These are phyloP conservation scores for Canna indica DNA, from an alignment of 176 grass and related monocot genomes.

Conservation along the genomic window DNA sequence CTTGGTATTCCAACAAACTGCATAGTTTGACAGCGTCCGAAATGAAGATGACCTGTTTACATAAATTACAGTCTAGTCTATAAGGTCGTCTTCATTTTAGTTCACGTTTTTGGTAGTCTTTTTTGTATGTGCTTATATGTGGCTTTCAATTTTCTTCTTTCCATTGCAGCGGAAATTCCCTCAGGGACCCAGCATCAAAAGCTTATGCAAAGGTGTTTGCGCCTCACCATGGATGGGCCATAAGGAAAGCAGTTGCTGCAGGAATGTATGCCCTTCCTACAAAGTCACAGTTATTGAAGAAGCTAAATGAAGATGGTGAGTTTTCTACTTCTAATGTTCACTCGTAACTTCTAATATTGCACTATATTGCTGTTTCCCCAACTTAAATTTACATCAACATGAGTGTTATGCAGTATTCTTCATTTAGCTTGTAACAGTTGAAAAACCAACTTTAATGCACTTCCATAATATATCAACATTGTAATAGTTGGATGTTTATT, in stretches of 20 bases:
- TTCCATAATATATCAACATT: too few species aligned
- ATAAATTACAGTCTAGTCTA: too few species aligned
- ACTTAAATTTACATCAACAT: too few species aligned
- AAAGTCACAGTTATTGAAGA: slow-evolving; percentile 80
- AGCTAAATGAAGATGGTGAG: slow-evolving; percentile 85
- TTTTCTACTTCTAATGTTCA: slow-evolving; percentile 11
- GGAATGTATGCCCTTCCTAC: slow-evolving; percentile 89
- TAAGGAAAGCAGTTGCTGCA: slow-evolving; percentile 77
- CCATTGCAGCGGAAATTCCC: slow-evolving; percentile 61
- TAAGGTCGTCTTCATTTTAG: background rate
- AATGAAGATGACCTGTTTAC: too few species aligned
- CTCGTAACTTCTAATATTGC: too few species aligned
- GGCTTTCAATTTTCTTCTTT: background rate
- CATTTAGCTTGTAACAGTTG: too few species aligned
- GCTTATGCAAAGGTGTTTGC: slow-evolving; percentile 84
- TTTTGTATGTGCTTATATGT: background rate
- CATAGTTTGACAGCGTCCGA: too few species aligned
- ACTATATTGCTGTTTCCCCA: too few species aligned
- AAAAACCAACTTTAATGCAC: too few species aligned
- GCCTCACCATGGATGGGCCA: slow-evolving; percentile 81
- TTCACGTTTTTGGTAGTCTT: background rate
- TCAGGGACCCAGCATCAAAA: slow-evolving; percentile 59
- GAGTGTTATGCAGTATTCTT: too few species aligned
- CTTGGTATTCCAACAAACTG: too few species aligned
- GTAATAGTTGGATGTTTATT: too few species aligned